Conservation (phyloP, 2,329 filamentous ascomycete genomes). For the Calonectria multiphialidica region DNA sequence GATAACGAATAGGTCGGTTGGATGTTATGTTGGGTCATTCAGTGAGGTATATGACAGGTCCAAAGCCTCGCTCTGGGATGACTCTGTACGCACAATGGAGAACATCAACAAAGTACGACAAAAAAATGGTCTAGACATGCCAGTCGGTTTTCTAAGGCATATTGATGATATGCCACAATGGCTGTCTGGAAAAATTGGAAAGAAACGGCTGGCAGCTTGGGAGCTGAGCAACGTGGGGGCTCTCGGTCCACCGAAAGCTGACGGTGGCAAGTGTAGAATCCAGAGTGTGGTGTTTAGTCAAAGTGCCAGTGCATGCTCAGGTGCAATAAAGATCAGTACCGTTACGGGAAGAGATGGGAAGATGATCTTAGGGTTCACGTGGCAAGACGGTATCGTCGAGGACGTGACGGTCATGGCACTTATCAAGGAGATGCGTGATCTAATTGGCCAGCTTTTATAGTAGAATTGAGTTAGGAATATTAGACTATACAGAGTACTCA, state of each 20-base stretch:
- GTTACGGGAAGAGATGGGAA: not conserved
- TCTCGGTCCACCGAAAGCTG: not conserved
- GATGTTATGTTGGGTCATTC: constrained; percentile 27
- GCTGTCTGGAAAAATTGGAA: constrained; percentile 6
- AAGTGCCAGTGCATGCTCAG: constrained; percentile 18
- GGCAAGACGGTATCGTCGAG: constrained; percentile 5
- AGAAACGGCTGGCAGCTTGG: constrained; percentile 11
- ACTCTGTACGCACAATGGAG: not conserved
- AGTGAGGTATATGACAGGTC: constrained; percentile 13
- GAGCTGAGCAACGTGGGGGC: constrained; percentile 12
- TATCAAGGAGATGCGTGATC: not conserved
- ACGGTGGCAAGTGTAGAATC: not conserved
- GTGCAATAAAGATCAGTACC: constrained; percentile 11
- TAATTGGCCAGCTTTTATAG: not conserved
- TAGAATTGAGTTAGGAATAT: not conserved
- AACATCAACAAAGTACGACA: not conserved
- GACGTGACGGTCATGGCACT: not conserved
- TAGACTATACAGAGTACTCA: not conserved
- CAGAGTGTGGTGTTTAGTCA: constrained; percentile 3
- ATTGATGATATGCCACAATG: not conserved
- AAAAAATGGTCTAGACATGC: not conserved
- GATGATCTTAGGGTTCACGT: constrained; percentile 8
- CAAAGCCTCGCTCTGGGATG: not conserved
- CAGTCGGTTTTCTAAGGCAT: not conserved
- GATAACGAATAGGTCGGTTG: not conserved